These are phyloP conservation scores for Petunia axillaris DNA, from an alignment of 257 asterid genomes.

Conservation along the genomic window DNA sequence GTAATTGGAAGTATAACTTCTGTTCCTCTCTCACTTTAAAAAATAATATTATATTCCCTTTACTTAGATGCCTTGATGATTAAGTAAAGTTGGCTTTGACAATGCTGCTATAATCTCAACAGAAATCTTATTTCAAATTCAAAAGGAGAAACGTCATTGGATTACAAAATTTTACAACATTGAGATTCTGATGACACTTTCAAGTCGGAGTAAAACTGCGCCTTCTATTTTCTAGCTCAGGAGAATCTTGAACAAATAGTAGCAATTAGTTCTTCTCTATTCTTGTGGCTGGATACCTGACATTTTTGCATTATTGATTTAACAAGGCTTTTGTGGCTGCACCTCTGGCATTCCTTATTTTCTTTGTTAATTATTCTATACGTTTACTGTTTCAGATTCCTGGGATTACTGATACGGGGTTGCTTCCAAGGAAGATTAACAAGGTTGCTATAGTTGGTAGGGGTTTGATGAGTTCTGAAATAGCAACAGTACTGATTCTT, in stretches of 20 bases:
- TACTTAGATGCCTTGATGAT: not conserved
- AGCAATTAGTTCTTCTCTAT: not conserved
- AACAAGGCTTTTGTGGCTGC: not conserved
- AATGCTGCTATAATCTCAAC: not conserved
- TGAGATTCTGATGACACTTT: not conserved
- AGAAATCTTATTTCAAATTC: conserved; percentile 9
- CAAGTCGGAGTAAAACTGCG: not conserved
- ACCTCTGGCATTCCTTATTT: not conserved
- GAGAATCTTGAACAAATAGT: not conserved
- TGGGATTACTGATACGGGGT: conserved; percentile 79
- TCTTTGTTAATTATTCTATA: not conserved
- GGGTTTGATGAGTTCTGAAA: conserved; percentile 96
- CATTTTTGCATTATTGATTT: not conserved
- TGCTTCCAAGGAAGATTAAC: conserved; percentile 75
- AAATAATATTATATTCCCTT: not conserved
- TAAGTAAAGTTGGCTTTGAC: not conserved
- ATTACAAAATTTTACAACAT: not conserved
- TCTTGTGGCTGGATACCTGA: conserved; percentile 4
- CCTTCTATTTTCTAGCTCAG: not conserved
- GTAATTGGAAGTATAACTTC: not conserved
- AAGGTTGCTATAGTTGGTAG: conserved; percentile 97
- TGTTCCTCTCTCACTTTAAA: not conserved
- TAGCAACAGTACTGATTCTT: conserved; percentile 84
- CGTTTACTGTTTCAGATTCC: conserved; percentile 64
- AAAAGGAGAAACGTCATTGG: not conserved